Conservation (phyloP, 768 basidiomycete genomes). For the Tubosaeta sp. region DNA sequence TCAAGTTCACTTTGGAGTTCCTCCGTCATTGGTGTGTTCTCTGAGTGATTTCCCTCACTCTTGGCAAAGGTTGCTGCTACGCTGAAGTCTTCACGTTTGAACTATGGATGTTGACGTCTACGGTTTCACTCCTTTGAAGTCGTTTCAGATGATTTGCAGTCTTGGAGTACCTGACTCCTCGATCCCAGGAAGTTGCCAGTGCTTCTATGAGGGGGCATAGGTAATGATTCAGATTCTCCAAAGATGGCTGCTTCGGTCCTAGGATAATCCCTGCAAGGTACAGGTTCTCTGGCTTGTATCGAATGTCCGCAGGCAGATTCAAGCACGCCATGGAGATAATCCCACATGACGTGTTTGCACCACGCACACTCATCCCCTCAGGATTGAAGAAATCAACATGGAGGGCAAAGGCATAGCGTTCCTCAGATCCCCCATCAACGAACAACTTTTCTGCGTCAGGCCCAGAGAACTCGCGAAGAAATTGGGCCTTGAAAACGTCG, state of each 20-base stretch:
- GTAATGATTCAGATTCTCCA: conserved; percentile 32
- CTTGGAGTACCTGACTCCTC: conserved; percentile 22
- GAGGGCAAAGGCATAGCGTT: conserved; percentile 11
- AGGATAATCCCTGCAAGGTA: conserved; percentile 36
- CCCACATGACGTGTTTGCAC: conserved; percentile 22
- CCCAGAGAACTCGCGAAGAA: conserved; percentile 28
- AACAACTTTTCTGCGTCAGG: conserved; percentile 9
- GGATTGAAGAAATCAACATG: conserved; percentile 35
- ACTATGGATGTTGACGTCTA: no score
- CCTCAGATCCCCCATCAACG: conserved; percentile 15
- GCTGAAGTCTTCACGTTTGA: no score
- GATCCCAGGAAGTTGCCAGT: conserved; percentile 26
- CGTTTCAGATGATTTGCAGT: conserved; percentile 16
- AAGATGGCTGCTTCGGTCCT: conserved; percentile 32
- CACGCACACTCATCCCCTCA: conserved; percentile 20
- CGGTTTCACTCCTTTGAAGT: no score
- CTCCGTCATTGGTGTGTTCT: no score
- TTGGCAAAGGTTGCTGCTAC: no score
- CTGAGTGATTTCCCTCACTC: no score
- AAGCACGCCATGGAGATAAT: conserved; percentile 15
- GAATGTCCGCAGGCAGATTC: conserved; percentile 34
- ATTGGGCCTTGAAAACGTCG: conserved; percentile 18
- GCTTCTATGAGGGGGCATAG: conserved; percentile 33
- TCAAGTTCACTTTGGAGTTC: no score
- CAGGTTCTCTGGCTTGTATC: conserved; percentile 37